Evolutionary conservation across 2,329 filamentous ascomycete genomes (phyloP).

Genomic region (Hymenoscyphus fraxineus): DNA sequence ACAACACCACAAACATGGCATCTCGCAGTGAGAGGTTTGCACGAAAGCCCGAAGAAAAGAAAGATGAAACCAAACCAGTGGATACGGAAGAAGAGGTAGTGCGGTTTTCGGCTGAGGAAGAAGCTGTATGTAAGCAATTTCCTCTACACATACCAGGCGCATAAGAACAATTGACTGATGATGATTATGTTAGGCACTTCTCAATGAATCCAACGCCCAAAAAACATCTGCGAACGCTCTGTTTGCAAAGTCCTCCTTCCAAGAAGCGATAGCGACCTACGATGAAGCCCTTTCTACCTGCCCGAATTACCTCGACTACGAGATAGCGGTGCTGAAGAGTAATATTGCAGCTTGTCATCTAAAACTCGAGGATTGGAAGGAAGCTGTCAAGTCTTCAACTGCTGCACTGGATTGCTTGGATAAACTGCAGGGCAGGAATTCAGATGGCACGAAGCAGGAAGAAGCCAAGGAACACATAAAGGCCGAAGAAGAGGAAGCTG

Average conservation of each 20-base stretch:
- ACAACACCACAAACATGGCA: slow-evolving; percentile 24
- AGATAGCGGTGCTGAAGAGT: slow-evolving; percentile 79
- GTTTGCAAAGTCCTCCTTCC: slow-evolving; percentile 70
- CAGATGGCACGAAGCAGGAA: slow-evolving; percentile 28
- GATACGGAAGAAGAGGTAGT: slow-evolving; percentile 29
- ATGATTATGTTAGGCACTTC: slow-evolving; percentile 50
- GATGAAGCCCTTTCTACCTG: slow-evolving; percentile 74
- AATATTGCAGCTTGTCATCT: slow-evolving; percentile 89
- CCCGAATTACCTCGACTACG: slow-evolving; percentile 82
- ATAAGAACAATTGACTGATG: not conserved
- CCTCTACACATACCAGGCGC: not conserved
- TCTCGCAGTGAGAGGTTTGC: slow-evolving; percentile 33
- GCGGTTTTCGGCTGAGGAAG: slow-evolving; percentile 41
- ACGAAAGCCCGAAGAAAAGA: slow-evolving; percentile 25
- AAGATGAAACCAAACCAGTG: slow-evolving; percentile 10
- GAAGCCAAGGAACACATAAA: slow-evolving; percentile 35
- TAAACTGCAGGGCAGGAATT: slow-evolving; percentile 43
- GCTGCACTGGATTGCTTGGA: slow-evolving; percentile 71
- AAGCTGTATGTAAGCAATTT: slow-evolving; percentile 35
- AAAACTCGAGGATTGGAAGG: slow-evolving; percentile 81
- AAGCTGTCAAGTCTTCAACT: slow-evolving; percentile 70
- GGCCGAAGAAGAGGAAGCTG: slow-evolving; percentile 43
- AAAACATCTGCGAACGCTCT: slow-evolving; percentile 75
- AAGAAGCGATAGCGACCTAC: slow-evolving; percentile 77
- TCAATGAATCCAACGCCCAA: slow-evolving; percentile 66